These are phyloP conservation scores for Penicillium paradoxum DNA, from an alignment of 495 filamentous ascomycete genomes.

Conservation along the genomic window DNA sequence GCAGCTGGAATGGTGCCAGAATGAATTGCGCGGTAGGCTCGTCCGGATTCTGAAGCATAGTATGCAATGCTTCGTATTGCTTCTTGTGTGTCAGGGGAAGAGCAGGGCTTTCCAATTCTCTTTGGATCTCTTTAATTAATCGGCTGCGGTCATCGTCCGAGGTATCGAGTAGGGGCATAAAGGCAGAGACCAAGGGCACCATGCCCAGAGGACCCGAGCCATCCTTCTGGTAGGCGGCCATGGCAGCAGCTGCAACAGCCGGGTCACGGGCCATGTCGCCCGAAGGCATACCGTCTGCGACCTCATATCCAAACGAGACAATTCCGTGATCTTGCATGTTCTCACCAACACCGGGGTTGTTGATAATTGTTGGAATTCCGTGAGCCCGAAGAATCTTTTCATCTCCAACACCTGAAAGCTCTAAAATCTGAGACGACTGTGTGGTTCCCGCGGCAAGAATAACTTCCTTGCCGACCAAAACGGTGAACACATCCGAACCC, in stretches of 20 bases:
- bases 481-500: constrained; percentile 16
- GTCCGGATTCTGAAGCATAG: constrained; percentile 6
- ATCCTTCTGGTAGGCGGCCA: constrained; percentile 18
- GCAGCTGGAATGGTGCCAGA: constrained; percentile 19
- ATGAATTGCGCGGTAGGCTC: constrained; percentile 17
- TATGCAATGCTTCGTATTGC: constrained; percentile 8
- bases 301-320: constrained; percentile 12
- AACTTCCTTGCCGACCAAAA: constrained; percentile 51
- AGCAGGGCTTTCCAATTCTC: background rate
- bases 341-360: constrained; percentile 43
- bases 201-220: constrained; percentile 18
- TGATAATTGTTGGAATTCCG: constrained; percentile 15
- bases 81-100: constrained; percentile 4
- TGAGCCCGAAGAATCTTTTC: constrained; percentile 1
- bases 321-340: constrained; percentile 45
- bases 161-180: constrained; percentile 14
- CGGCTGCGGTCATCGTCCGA: background rate
- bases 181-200: constrained; percentile 12
- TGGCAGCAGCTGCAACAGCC: constrained; percentile 12
- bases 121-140: background rate
- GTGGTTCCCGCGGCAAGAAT: constrained; percentile 56
- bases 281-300: constrained; percentile 13
- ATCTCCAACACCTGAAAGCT: constrained; percentile 58
- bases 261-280: constrained; percentile 12
- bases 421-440: constrained; percentile 52